phyloP scores from a whole-genome alignment of 1,139 yeast species.

The Geotrichum klebahnii region DNA sequence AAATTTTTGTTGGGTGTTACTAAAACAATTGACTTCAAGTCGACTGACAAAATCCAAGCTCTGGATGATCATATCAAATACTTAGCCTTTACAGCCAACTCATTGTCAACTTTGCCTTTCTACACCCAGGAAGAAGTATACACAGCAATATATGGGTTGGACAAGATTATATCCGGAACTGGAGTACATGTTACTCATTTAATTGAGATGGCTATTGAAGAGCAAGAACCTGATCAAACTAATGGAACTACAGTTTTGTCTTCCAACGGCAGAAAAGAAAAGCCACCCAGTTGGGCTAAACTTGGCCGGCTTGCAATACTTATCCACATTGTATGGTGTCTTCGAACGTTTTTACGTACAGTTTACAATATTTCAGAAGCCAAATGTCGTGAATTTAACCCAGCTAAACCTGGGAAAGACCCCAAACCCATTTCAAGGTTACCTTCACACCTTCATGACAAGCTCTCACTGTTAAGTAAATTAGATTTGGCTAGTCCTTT shows the following conservation, averaged over 20 bases:
- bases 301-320: slow-evolving; percentile 18
- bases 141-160: slow-evolving; percentile 33
- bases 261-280: not conserved
- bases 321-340: slow-evolving; percentile 20
- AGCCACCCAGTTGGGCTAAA: slow-evolving; percentile 12
- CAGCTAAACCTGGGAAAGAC: slow-evolving; percentile 23
- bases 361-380: slow-evolving; percentile 24
- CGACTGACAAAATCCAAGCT: slow-evolving; percentile 23
- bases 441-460: slow-evolving; percentile 12
- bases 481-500: slow-evolving; percentile 4
- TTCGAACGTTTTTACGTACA: slow-evolving; percentile 22
- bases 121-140: slow-evolving; percentile 45
- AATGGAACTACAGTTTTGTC: not conserved
- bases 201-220: slow-evolving; percentile 19
- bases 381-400: slow-evolving; percentile 22
- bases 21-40: slow-evolving; percentile 39
- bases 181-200: slow-evolving; percentile 42
- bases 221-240: slow-evolving; percentile 3
- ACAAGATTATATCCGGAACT: slow-evolving; percentile 34
- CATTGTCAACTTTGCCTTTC: slow-evolving; percentile 44
- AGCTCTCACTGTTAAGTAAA: not conserved
- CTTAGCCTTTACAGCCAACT: slow-evolving; percentile 41
- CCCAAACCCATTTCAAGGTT: slow-evolving; percentile 20
- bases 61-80: slow-evolving; percentile 33
- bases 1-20: slow-evolving; percentile 45